phyloP scores from a whole-genome alignment of 306 rosid genomes.

The Morella rubra region DNA sequence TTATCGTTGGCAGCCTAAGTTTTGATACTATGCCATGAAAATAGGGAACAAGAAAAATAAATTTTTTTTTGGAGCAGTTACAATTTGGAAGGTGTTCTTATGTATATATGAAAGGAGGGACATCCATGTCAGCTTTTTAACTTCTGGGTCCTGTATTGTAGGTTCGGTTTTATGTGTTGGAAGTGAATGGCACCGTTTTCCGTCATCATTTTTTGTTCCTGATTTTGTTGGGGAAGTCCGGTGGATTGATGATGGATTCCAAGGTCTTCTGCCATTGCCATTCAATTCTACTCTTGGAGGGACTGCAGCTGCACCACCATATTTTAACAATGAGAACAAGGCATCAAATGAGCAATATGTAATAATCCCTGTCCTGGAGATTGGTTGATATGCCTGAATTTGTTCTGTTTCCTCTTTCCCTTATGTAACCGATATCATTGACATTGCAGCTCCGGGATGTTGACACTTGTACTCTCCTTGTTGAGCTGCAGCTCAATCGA shows the following conservation, averaged over 20 bases:
- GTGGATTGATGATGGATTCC: conserved; percentile 95
- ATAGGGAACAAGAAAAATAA: neutral
- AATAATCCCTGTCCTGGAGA: conserved; percentile 6
- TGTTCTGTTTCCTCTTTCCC: neutral
- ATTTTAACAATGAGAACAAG: conserved; percentile 78
- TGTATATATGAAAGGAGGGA: conserved; percentile 6
- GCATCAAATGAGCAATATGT: conserved; percentile 85
- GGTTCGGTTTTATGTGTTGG: conserved; percentile 89
- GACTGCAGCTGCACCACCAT: conserved; percentile 83
- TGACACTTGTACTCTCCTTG: conserved; percentile 76
- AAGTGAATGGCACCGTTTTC: conserved; percentile 95
- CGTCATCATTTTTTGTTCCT: conserved; percentile 90
- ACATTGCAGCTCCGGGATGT: conserved; percentile 65
- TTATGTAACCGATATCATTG: neutral
- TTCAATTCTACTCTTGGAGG: conserved; percentile 92
- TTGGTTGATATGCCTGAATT: conserved; percentile 3
- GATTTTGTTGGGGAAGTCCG: conserved; percentile 70
- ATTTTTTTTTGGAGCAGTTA: neutral
- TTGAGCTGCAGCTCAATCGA: conserved; percentile 83
- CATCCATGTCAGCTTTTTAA: neutral
- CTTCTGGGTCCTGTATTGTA: conserved; percentile 30
- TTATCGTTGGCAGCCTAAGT: neutral
- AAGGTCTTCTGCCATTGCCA: conserved; percentile 90
- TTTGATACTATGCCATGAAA: neutral
- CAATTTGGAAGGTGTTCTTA: neutral